These are phyloP conservation scores for Tuber melanosporum DNA, from an alignment of 495 filamentous ascomycete species.

Conservation along the genomic window DNA sequence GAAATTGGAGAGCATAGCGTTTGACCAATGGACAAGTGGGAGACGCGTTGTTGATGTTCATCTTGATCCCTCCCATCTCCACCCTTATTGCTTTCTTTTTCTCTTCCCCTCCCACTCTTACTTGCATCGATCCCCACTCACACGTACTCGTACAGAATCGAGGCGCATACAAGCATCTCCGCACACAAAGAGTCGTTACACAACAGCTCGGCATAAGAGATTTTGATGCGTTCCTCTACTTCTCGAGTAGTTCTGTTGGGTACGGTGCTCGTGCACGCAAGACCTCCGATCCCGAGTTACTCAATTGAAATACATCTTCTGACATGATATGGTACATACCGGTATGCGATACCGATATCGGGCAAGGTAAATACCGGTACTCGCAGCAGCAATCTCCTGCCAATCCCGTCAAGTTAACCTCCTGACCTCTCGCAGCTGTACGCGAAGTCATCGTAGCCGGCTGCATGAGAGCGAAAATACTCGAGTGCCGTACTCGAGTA, in stretches of 20 bases:
- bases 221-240: neutral
- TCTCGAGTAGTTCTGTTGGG: neutral
- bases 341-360: neutral
- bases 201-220: neutral
- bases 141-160: neutral
- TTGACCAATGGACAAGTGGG: slow-evolving; percentile 11
- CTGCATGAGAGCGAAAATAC: neutral
- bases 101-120: neutral
- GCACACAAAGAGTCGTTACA: neutral
- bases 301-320: neutral
- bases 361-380: neutral
- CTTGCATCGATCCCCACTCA: neutral
- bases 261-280: neutral
- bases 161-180: neutral
- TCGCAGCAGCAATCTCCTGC: neutral
- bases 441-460: neutral
- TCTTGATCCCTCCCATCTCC: neutral
- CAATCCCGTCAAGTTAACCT: neutral
- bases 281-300: neutral
- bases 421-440: neutral
- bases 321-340: neutral
- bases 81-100: neutral
- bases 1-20: slow-evolving; percentile 12
- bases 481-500: neutral
- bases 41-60: slow-evolving; percentile 35